Evolutionary conservation across 768 basidiomycete species (phyloP).

Genomic region (Erythrobasidium yunnanense): DNA sequence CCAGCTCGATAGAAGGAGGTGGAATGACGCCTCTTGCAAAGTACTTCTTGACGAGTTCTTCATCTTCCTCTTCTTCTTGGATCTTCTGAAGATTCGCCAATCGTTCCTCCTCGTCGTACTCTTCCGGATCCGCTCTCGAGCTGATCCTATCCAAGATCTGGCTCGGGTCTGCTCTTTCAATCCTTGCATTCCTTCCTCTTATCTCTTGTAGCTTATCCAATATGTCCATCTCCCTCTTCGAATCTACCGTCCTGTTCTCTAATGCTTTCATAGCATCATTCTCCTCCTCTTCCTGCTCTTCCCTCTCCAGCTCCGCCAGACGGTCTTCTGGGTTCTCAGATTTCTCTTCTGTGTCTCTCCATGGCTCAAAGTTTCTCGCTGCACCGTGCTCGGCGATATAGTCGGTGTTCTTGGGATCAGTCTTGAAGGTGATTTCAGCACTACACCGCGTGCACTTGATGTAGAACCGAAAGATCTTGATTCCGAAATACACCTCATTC

Average conservation of each 20-base stretch:
- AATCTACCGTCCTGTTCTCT: constrained; percentile 83
- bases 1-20: constrained; percentile 33
- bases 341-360: constrained; percentile 63
- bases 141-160: constrained; percentile 55
- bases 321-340: constrained; percentile 64
- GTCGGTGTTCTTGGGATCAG: constrained; percentile 93
- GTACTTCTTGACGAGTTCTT: constrained; percentile 54
- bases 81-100: constrained; percentile 59
- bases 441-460: constrained; percentile 69
- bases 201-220: constrained; percentile 92
- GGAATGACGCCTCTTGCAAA: constrained; percentile 15
- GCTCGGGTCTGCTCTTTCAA: constrained; percentile 55
- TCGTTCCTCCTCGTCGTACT: constrained; percentile 51
- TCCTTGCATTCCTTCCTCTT: constrained; percentile 67
- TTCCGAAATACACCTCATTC: constrained; percentile 93
- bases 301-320: constrained; percentile 84
- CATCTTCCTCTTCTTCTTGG: constrained; percentile 61
- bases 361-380: constrained; percentile 93
- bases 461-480: constrained; percentile 53
- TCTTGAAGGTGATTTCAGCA: constrained; percentile 98
- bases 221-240: constrained; percentile 96
- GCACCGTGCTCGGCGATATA: constrained; percentile 91
- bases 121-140: constrained; percentile 47
- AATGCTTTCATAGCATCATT: constrained; percentile 95
- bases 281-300: constrained; percentile 64